Evolutionary conservation across 257 asterid genomes (phyloP).

Genomic region (Osmanthus fragrans): DNA sequence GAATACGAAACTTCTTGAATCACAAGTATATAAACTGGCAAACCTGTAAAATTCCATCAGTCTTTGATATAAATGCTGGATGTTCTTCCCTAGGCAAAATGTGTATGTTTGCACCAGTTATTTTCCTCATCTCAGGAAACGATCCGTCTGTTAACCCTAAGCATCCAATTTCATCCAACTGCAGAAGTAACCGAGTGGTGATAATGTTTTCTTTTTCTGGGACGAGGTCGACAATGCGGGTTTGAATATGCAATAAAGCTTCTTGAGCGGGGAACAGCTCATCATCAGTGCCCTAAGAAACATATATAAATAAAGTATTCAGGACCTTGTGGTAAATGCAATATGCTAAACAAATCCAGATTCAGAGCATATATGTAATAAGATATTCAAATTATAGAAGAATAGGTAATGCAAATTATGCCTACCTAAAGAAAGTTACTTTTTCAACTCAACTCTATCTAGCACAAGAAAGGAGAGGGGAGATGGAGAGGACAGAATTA

Average conservation of each 20-base stretch:
- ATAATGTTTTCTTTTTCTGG: constrained; percentile 78
- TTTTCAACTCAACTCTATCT: not conserved
- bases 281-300: constrained; percentile 88
- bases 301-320: constrained; percentile 29
- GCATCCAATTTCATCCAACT: constrained; percentile 74
- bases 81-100: constrained; percentile 67
- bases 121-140: constrained; percentile 52
- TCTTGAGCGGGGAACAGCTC: constrained; percentile 99
- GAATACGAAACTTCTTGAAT: constrained; percentile 5
- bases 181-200: constrained; percentile 78
- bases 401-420: not conserved
- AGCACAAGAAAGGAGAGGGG: not conserved
- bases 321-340: constrained; percentile 14
- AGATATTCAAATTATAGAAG: not conserved
- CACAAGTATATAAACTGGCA: constrained; percentile 19
- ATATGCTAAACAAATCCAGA: not conserved
- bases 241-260: constrained; percentile 94
- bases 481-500: not conserved
- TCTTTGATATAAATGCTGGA: constrained; percentile 61
- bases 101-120: constrained; percentile 66
- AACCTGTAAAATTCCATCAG: constrained; percentile 85
- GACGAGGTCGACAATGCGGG: constrained; percentile 74
- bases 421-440: not conserved
- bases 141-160: constrained; percentile 48
- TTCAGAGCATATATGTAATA: not conserved